phyloP scores from a whole-genome alignment of 257 asterid species.

The Solanum sejunctum region DNA sequence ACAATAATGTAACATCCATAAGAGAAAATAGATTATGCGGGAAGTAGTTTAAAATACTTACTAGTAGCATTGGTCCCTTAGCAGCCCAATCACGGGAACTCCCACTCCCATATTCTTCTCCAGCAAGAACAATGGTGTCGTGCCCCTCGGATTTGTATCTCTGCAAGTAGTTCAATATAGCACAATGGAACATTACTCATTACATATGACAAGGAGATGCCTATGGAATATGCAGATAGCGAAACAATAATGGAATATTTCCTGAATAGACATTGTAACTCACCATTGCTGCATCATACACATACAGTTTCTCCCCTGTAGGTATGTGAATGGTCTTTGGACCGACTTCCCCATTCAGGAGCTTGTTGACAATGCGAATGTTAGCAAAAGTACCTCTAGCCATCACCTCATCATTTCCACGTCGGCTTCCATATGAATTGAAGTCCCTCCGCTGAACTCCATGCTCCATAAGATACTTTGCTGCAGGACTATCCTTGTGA shows the following conservation, averaged over 20 bases:
- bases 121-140: conserved; percentile 78
- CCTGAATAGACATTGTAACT: not conserved
- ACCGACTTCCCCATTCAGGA: conserved; percentile 79
- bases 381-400: conserved; percentile 96
- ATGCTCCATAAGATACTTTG: conserved; percentile 63
- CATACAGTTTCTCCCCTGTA: conserved; percentile 68
- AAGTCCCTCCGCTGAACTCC: conserved; percentile 89
- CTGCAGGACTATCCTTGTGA: conserved; percentile 91
- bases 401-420: conserved; percentile 96
- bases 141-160: conserved; percentile 69
- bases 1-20: not conserved
- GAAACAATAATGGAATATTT: not conserved
- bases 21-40: not conserved
- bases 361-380: conserved; percentile 71
- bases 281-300: conserved; percentile 88
- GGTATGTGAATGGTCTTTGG: conserved; percentile 90
- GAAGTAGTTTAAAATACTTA: not conserved
- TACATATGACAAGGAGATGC: not conserved
- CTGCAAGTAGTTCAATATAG: conserved; percentile 20
- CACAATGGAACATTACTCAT: not conserved
- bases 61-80: conserved; percentile 95
- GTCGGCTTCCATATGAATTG: conserved; percentile 93
- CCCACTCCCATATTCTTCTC: conserved; percentile 98
- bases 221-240: not conserved
- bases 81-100: conserved; percentile 99